phyloP scores from a whole-genome alignment of 805 yeast species.

The Cyberlindnera bimundalis region DNA sequence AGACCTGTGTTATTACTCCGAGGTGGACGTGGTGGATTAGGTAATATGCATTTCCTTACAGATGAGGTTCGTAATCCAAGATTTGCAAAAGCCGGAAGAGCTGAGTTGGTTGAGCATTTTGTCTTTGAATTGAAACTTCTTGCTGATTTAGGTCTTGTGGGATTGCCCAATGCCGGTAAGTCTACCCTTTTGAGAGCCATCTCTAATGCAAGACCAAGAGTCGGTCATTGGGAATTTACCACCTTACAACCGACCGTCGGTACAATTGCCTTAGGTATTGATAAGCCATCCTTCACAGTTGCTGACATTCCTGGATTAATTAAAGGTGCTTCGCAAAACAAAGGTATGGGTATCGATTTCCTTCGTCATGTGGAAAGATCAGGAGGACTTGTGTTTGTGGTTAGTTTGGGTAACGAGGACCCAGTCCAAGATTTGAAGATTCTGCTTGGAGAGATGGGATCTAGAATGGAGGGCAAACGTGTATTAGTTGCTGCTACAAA shows the following conservation, averaged over 20 bases:
- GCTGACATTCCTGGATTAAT: conserved; percentile 98
- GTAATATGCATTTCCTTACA: conserved; percentile 92
- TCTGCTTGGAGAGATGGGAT: conserved; percentile 70
- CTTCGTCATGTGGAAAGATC: conserved; percentile 90
- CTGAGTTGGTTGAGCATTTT: conserved; percentile 61
- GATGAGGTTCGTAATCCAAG: conserved; percentile 83
- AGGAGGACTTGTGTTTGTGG: conserved; percentile 82
- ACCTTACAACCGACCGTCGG: conserved; percentile 92
- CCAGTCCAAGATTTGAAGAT: conserved; percentile 66
- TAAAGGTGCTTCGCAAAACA: conserved; percentile 78
- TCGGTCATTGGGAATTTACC: conserved; percentile 97
- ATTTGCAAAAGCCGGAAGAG: conserved; percentile 78
- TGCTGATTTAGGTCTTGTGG: conserved; percentile 93
- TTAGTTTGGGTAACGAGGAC: conserved; percentile 64
- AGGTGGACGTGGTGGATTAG: conserved; percentile 95
- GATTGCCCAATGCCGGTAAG: conserved; percentile 96
- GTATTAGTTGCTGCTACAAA: conserved; percentile 87
- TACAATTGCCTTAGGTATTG: conserved; percentile 66
- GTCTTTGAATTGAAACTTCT: conserved; percentile 80
- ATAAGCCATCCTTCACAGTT: conserved; percentile 70
- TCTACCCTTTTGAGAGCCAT: conserved; percentile 84
- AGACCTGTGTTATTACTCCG: conserved; percentile 66
- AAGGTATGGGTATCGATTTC: conserved; percentile 93
- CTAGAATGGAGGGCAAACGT: conserved; percentile 56
- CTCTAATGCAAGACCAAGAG: conserved; percentile 82